Conservation (phyloP, 345 rosid genomes). For the Trapa incisa region DNA sequence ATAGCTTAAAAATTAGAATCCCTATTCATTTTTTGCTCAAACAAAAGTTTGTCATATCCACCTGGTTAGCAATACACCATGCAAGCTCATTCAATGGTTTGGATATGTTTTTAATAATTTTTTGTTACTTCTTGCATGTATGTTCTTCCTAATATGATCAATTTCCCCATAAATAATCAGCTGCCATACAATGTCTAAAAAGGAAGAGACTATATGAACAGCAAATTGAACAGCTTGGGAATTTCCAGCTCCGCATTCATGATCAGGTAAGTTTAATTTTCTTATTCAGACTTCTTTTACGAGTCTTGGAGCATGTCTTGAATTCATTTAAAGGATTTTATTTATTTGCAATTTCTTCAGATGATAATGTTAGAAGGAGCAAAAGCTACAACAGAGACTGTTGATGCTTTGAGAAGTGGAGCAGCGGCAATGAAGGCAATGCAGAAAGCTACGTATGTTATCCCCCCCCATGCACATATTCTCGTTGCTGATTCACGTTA, state of each 20-base stretch:
- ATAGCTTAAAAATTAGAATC: no score
- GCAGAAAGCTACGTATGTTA: conserved; percentile 17
- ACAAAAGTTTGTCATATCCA: no score
- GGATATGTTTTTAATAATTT: no score
- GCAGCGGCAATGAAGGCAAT: conserved; percentile 95
- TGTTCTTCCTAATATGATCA: background rate
- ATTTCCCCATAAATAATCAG: conserved; percentile 19
- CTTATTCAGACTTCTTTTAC: background rate
- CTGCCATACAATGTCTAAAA: conserved; percentile 93
- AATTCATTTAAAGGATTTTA: background rate
- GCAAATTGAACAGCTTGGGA: conserved; percentile 90
- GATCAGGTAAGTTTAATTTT: conserved; percentile 49
- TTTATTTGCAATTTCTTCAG: conserved; percentile 20
- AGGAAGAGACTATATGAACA: conserved; percentile 89
- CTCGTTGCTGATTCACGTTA: background rate
- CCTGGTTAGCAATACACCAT: no score
- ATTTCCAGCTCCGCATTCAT: conserved; percentile 86
- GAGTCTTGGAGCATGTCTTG: background rate
- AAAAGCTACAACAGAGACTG: conserved; percentile 91
- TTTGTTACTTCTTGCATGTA: no score
- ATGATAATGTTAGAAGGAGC: conserved; percentile 97
- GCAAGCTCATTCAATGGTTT: no score
- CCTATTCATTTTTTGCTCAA: no score
- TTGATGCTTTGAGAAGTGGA: conserved; percentile 92
- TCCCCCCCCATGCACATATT: background rate